A percentile compares a stretch with the other conserved stretches of the same genome.
Conservation (phyloP, 371 early-diverging fungal species). For the Nosema bombycis region DNA sequence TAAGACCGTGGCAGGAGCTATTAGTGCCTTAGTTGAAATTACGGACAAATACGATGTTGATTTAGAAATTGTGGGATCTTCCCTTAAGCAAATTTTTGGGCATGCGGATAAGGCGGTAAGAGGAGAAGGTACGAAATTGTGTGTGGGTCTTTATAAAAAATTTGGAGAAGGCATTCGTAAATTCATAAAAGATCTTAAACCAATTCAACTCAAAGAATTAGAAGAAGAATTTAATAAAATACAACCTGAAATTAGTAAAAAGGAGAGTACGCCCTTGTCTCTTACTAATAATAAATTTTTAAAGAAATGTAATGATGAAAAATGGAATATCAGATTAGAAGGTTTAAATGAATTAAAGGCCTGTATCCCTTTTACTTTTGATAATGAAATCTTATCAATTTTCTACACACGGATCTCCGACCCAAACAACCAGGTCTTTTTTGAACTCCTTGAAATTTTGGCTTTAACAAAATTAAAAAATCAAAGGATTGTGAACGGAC, state of each 20-base stretch:
- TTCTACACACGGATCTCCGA: conserved; percentile 20
- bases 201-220: conserved; percentile 52
- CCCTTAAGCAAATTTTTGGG: conserved; percentile 14
- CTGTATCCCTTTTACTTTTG: background rate
- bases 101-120: conserved; percentile 36
- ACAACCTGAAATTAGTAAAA: background rate
- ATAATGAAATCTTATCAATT: background rate
- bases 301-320: conserved; percentile 14
- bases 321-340: conserved; percentile 42
- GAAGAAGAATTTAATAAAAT: conserved; percentile 32
- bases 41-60: conserved; percentile 5
- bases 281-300: background rate
- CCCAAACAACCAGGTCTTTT: conserved; percentile 46
- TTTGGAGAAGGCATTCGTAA: conserved; percentile 31
- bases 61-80: background rate
- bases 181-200: conserved; percentile 45
- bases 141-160: conserved; percentile 37
- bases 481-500: conserved; percentile 12
- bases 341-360: conserved; percentile 10
- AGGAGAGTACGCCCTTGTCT: background rate
- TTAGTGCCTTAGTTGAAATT: conserved; percentile 1
- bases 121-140: conserved; percentile 25
- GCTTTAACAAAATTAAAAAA: conserved; percentile 1
- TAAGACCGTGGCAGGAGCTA: conserved; percentile 26
- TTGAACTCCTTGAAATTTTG: conserved; percentile 17